Base-by-base conservation (phyloP, 495 filamentous ascomycete genomes). In the Rostrohypoxylon terebratum region DNA sequence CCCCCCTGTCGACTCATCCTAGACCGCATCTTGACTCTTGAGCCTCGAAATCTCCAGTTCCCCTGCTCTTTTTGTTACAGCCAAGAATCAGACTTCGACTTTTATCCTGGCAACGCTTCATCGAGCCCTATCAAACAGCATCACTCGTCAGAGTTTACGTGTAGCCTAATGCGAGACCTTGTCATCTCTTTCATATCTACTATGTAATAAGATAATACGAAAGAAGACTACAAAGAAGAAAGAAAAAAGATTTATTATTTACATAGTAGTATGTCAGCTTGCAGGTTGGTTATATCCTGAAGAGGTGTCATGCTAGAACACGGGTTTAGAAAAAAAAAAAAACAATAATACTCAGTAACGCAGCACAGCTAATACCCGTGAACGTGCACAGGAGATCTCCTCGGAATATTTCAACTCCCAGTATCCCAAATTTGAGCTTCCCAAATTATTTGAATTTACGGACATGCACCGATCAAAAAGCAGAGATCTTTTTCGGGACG, bases 21-120 rank as follows among this genome's bases (percentile, higher is more conserved):
- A 54, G 50, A 31, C 28, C n/a, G 25, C 18, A 20, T 60, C 60
- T 68, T 66, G 60, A 69, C n/a, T 60, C 60, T 68, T 66, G 60
- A 69, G 61, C 51, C 71, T 68, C 55, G 64, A 53, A 63, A 59
- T 59, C 51, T 25, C 64, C 54, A 38, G 16, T 44, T 45, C 54
- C 65, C 60, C 48, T 53, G 50, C 6, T 59, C 20, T 23, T 53
- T 36, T 51, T 53, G 55, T 68, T 47, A 58, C 65, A 65, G 70
- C 64, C 70, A 68, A 73, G 60, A 53, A 33, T 40, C 59, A 28
- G 54, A 58, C 1, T 33, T 18, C n/a, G 6, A 9, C 9, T 45
- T 45, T 20, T 20, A 20, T 6, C 42, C 4, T 18, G 28, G 55
- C 7, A 59, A 8, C 31, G 34, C 6, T 40, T 40, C 18, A 58